Evolutionary conservation across 1,284 basidiomycete genomes (phyloP).

Genomic region (Pisolithus thermaeus): DNA sequence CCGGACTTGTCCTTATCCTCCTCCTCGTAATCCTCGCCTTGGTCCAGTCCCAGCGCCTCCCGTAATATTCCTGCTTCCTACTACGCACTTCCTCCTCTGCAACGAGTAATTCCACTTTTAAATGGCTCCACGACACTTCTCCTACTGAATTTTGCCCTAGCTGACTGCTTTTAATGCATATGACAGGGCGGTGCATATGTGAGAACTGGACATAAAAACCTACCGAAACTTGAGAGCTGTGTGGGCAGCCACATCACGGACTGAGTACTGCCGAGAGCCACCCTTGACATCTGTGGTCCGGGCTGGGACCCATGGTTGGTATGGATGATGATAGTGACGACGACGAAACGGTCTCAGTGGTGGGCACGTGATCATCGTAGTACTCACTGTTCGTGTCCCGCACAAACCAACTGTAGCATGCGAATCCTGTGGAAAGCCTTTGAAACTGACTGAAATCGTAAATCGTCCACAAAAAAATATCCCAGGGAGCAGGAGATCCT

Average conservation of each 20-base stretch:
- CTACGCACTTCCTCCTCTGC: constrained; percentile 82
- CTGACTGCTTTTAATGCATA: constrained; percentile 45
- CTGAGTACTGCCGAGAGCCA: constrained; percentile 84
- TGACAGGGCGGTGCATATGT: background rate
- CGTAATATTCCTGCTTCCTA: constrained; percentile 86
- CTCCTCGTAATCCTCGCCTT: constrained; percentile 71
- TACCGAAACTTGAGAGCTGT: constrained; percentile 95
- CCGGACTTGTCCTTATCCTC: constrained; percentile 33
- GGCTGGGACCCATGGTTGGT: constrained; percentile 68
- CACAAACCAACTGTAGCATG: too few species aligned
- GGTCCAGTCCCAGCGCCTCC: constrained; percentile 80
- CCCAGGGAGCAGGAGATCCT: too few species aligned
- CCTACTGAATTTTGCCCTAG: constrained; percentile 73
- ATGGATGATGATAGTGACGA: background rate
- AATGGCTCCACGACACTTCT: constrained; percentile 75
- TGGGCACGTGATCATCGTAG: too few species aligned
- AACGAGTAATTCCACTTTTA: constrained; percentile 73
- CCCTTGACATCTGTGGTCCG: constrained; percentile 83
- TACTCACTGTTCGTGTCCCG: too few species aligned
- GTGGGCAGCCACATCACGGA: constrained; percentile 86
- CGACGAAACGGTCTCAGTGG: background rate
- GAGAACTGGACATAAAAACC: constrained; percentile 11
- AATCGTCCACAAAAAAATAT: too few species aligned
- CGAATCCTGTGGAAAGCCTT: too few species aligned
- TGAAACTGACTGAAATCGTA: too few species aligned